Evolutionary conservation across 768 basidiomycete genomes (phyloP).

Genomic region (Mycena amicta): DNA sequence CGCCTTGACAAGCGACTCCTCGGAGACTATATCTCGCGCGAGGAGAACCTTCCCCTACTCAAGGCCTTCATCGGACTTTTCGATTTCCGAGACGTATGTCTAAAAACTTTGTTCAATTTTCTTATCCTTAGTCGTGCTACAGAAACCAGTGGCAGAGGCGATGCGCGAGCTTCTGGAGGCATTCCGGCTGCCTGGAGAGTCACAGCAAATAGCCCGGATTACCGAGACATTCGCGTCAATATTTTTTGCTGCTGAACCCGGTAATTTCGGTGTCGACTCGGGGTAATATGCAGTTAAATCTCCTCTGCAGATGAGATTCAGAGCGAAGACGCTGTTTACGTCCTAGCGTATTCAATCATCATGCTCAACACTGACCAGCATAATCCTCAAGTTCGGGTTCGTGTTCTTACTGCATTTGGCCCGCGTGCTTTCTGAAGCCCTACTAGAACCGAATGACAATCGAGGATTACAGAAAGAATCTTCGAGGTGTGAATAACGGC

Average conservation of each 20-base stretch:
- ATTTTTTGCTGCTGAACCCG: constrained; percentile 85
- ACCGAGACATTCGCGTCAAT: constrained; percentile 93
- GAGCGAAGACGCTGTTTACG: constrained; percentile 90
- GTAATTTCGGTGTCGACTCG: constrained; percentile 43
- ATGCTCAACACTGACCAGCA: constrained; percentile 98
- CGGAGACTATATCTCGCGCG: constrained; percentile 90
- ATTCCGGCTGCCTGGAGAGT: constrained; percentile 93
- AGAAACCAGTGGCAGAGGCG: constrained; percentile 96
- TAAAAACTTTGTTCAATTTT: no score
- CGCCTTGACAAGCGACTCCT: constrained; percentile 90
- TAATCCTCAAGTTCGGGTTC: constrained; percentile 87
- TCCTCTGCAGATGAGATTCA: constrained; percentile 76
- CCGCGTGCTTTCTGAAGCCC: no score
- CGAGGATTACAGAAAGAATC: constrained; percentile 90
- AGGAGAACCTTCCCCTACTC: constrained; percentile 82
- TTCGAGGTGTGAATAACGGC: constrained; percentile 90
- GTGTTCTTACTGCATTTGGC: constrained; percentile 33
- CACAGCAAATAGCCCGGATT: constrained; percentile 91
- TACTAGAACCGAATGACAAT: constrained; percentile 96
- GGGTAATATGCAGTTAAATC: no score
- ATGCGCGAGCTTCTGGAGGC: constrained; percentile 93
- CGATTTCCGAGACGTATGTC: constrained; percentile 82
- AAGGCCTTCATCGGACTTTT: constrained; percentile 87
- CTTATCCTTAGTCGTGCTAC: neutral
- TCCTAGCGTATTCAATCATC: constrained; percentile 93